Base-by-base conservation (phyloP, 2,329 filamentous ascomycete genomes). In the Epichloe typhina region DNA sequence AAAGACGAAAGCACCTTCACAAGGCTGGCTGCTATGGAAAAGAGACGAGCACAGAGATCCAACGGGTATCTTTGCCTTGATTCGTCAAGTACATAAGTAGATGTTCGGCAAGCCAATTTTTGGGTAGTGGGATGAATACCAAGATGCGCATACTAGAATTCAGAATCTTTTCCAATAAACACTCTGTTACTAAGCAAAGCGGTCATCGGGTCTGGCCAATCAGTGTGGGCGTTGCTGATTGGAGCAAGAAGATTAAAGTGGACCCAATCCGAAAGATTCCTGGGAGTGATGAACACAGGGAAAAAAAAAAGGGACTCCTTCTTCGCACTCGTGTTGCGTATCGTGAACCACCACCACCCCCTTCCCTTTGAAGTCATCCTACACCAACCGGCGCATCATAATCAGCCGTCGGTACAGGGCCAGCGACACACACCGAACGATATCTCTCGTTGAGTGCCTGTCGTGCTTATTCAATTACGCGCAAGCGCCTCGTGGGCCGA, bases 91-190 rank as follows among this genome's bases (percentile, higher is more conserved):
- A 26, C 26, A 8, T 26, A 3, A 26, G 8, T 9, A 31, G 26
- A 31, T 8, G 44, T 40, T 53, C 58, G 58, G 60, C 58, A 54
- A 60, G 57, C 58, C 46, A 17, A n/a, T 54, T 55, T 54, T 55
- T 39, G 42, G 52, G 52, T 48, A 53, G 53, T 49, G 37, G 51
- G 9, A 31, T 31, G 26, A 31, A 31, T 31, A 1, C 7, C 26
- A 31, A 31, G 26, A 3, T 31, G 8, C 26, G 26, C 26, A 31
- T 9, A 31, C 7, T 31, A 4, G 0, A 31, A 11, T 31, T 4
- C 31, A 31, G 31, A 3, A 11, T 31, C 4, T 31, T 31, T 31
- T 31, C 31, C 2, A 31, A 31, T 4, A 9, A 11, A 31, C 3
- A 31, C 31, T 4, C 31, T 11, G 13, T 45, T 31, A 45, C 42